These are phyloP conservation scores for Hypoxylon fragiforme DNA, from an alignment of 495 filamentous ascomycete genomes.

Conservation along the genomic window DNA sequence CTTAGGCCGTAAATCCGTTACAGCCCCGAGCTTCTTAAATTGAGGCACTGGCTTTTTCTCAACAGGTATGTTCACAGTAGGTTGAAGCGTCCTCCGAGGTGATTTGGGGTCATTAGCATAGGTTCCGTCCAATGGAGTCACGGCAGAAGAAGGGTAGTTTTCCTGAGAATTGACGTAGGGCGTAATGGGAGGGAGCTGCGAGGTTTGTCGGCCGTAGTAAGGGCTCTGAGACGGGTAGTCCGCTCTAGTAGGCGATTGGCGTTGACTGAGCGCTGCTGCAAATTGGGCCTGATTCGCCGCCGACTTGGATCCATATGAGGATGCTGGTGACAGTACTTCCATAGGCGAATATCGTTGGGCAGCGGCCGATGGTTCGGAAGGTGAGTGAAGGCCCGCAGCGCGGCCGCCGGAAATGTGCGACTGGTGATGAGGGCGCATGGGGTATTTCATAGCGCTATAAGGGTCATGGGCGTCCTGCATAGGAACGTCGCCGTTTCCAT, in stretches of 20 bases:
- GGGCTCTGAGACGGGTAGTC: constrained; percentile 53
- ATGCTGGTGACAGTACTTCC: constrained; percentile 70
- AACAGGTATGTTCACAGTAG: constrained; percentile 47
- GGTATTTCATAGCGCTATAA: constrained; percentile 80
- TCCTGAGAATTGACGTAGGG: constrained; percentile 63
- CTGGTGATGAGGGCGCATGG: constrained; percentile 69
- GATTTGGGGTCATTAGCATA: constrained; percentile 77
- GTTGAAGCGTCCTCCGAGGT: constrained; percentile 59
- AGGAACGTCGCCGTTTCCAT: constrained; percentile 78
- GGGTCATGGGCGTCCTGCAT: constrained; percentile 90
- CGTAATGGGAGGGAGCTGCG: constrained; percentile 73
- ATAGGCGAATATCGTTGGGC: constrained; percentile 94
- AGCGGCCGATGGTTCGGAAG: constrained; percentile 76
- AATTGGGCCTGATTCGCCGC: constrained; percentile 45
- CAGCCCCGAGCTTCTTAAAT: constrained; percentile 74
- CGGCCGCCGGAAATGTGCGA: constrained; percentile 56
- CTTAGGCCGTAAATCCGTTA: constrained; percentile 77
- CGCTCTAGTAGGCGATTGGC: constrained; percentile 54
- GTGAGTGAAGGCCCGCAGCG: constrained; percentile 57
- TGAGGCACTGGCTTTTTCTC: constrained; percentile 80
- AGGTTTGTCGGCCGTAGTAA: constrained; percentile 55
- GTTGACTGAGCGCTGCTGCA: constrained; percentile 44
- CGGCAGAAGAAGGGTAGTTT: constrained; percentile 67
- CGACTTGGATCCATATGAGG: constrained; percentile 52
- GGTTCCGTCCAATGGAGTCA: constrained; percentile 68